Base-by-base conservation (phyloP, 2,329 filamentous ascomycete species). In the Lachnellula occidentalis region DNA sequence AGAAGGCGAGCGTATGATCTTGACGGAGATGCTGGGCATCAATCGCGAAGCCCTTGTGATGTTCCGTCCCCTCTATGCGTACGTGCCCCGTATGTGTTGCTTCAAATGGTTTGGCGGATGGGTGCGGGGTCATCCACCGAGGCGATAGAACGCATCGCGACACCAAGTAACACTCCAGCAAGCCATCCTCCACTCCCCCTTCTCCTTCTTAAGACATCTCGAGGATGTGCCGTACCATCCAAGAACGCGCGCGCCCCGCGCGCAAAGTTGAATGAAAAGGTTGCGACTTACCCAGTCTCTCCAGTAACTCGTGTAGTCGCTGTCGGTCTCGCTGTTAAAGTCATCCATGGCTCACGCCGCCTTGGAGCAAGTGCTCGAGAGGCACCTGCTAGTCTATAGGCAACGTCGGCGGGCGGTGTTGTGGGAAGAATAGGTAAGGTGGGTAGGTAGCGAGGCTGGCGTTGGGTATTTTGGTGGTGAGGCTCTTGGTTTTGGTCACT, bases 301-400 rank as follows among this genome's bases (percentile, higher is more conserved):
- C 94, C 94, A 99, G 73, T 97, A 99, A 74, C 91, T 97, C 48
- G 94, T 96, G 72, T 97, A 99, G 76, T 99, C 94, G 74, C 92
- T 96, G 71, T 99, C 94, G 12, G 92, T 95, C 74, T 99, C 94
- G 70, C 91, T 96, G 63, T 90, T 92, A 74, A 94, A 97, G 75
- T 97, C 92, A 71, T 97, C 94, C 94, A 97, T 97, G 67, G 51
- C 65, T 51, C 48, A 36, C 52, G 56, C 55, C 52, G 54, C 59
- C 58, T 56, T 60, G 58, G 49, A 61, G 61, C 65, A 65, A 59
- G 64, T 64, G 64, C 64, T 63, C 51, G 41, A 52, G 53, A 56
- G 51, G 63, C 63, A 64, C 65, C 61, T 61, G 64, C 64, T 57
- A 59, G 58, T 56, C 45, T 61, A 51, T 56, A 54, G 58, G 61